Conservation (phyloP, 257 asterid species). For the Misopates orontium region DNA sequence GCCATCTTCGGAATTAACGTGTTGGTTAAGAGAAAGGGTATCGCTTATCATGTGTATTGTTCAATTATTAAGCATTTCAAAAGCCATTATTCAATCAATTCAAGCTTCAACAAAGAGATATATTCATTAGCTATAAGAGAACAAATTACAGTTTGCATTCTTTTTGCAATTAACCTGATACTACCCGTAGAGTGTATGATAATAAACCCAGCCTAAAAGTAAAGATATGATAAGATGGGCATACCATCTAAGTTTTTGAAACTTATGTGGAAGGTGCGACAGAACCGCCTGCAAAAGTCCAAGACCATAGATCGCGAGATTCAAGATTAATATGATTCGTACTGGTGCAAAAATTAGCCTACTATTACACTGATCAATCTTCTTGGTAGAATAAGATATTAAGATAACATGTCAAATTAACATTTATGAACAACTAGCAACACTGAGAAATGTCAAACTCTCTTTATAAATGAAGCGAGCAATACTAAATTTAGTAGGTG, state of each 20-base stretch:
- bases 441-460: too few species aligned
- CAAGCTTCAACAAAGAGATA: not conserved
- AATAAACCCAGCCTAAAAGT: too few species aligned
- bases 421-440: slow-evolving; percentile 9
- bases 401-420: slow-evolving; percentile 16
- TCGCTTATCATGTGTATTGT: not conserved
- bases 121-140: not conserved
- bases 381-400: slow-evolving; percentile 3
- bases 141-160: slow-evolving; percentile 8
- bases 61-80: not conserved
- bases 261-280: slow-evolving; percentile 75
- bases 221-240: slow-evolving; percentile 22
- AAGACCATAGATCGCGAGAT: slow-evolving; percentile 32
- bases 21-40: not conserved
- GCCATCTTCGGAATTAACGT: not conserved
- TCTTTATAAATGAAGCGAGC: too few species aligned
- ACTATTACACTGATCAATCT: not conserved
- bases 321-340: not conserved
- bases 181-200: slow-evolving; percentile 12
- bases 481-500: too few species aligned
- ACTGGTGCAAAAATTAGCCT: not conserved
- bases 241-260: slow-evolving; percentile 86
- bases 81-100: not conserved
- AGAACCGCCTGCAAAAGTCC: slow-evolving; percentile 68
- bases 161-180: slow-evolving; percentile 8